phyloP scores from a whole-genome alignment of 148 eudicot species.

The Talinum fruticosum region DNA sequence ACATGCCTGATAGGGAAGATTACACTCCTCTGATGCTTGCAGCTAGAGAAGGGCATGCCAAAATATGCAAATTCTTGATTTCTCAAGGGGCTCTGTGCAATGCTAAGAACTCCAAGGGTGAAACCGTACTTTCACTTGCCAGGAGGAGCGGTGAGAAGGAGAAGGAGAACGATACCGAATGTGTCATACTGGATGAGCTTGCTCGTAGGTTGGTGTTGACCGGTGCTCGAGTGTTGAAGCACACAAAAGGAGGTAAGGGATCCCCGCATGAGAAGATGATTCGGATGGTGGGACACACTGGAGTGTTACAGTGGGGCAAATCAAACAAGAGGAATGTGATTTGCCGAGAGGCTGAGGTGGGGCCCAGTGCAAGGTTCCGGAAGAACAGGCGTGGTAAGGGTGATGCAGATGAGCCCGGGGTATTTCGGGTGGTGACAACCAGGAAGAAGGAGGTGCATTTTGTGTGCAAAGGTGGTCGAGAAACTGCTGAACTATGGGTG shows the following conservation, averaged over 20 bases:
- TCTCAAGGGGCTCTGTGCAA: conserved; percentile 51
- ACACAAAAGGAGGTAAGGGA: conserved; percentile 81
- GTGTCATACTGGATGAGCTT: conserved; percentile 57
- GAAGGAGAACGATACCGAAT: conserved; percentile 41
- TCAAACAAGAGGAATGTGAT: conserved; percentile 61
- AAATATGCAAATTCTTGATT: conserved; percentile 53
- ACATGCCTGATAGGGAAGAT: conserved; percentile 55
- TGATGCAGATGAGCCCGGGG: conserved; percentile 49
- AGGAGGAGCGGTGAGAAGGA: conserved; percentile 26
- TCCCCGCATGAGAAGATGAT: conserved; percentile 61
- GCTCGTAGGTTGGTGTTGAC: conserved; percentile 54
- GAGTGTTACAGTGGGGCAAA: conserved; percentile 74
- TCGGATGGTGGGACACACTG: conserved; percentile 41
- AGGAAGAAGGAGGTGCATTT: conserved; percentile 88
- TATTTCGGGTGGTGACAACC: conserved; percentile 66
- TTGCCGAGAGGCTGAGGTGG: conserved; percentile 61
- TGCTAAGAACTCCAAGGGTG: conserved; percentile 47
- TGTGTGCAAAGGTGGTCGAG: conserved; percentile 71
- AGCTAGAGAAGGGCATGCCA: conserved; percentile 67
- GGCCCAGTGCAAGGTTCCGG: conserved; percentile 53
- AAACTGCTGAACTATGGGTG: conserved; percentile 79
- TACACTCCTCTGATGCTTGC: conserved; percentile 90
- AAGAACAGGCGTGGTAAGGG: conserved; percentile 54
- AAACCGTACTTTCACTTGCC: conserved; percentile 67
- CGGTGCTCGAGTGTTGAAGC: conserved; percentile 58